phyloP scores from a whole-genome alignment of 441 rosid genomes.

The Corymbia calophylla region DNA sequence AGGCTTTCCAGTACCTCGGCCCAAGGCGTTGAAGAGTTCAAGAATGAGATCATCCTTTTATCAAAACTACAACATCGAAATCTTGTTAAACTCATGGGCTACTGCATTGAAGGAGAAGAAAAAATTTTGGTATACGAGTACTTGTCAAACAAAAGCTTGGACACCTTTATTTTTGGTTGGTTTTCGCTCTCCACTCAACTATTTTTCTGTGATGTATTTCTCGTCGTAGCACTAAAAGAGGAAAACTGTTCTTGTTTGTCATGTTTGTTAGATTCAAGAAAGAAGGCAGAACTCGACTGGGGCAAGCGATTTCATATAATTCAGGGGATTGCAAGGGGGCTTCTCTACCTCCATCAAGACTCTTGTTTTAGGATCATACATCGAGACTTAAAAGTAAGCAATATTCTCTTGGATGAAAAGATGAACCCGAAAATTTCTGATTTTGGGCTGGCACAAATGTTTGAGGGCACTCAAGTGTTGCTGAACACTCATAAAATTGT shows the following conservation, averaged over 20 bases:
- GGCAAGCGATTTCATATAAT: constrained; percentile 12
- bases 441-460: constrained; percentile 50
- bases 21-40: not conserved
- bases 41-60: not conserved
- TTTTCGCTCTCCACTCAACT: not conserved
- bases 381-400: constrained; percentile 39
- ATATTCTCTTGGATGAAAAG: constrained; percentile 31
- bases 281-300: constrained; percentile 12
- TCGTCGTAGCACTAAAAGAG: not conserved
- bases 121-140: constrained; percentile 30
- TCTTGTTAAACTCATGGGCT: constrained; percentile 35
- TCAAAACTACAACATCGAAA: constrained; percentile 4
- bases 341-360: constrained; percentile 31
- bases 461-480: constrained; percentile 10
- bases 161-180: constrained; percentile 17
- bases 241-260: not conserved
- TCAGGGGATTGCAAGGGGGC: constrained; percentile 23
- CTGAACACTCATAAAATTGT: constrained; percentile 25
- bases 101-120: constrained; percentile 29
- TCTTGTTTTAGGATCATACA: constrained; percentile 35
- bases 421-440: constrained; percentile 51
- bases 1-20: not conserved
- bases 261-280: constrained; percentile 1
- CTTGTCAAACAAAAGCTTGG: constrained; percentile 27
- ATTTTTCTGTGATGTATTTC: not conserved